Base-by-base conservation (phyloP, 1,139 yeast species). In the Suhomyces kunorum region DNA sequence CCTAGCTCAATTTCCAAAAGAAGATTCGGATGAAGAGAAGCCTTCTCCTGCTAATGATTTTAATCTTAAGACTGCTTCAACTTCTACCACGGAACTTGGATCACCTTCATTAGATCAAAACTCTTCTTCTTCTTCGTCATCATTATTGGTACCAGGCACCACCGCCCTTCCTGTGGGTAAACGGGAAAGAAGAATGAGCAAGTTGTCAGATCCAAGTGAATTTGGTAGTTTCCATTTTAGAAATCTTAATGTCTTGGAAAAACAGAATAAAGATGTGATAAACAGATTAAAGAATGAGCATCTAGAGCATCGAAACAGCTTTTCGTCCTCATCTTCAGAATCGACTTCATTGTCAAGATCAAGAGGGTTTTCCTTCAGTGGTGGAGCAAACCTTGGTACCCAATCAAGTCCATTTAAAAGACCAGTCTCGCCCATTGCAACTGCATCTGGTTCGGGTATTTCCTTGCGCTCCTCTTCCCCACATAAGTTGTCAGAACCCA, bases 191-290 rank as follows among this genome's bases (percentile, higher is more conserved):
- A 60, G 92, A 53, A 74, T 85, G 39, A 71, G 86, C 59, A 69
- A 87, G 48, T 63, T 87, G 45, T 85, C 84, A 38, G 97, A 88
- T 47, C 68, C 74, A 3, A 71, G 79, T 34, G 98, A 90, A 53
- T 94, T 92, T 74, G 99, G 99, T 0, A 83, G 94, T 3, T 94
- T 94, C 61, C 83, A 87, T 46, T 94, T 87, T 63, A 75, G 96
- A 51, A 94, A 94, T 58, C 67, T 94, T 47, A 83, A 92, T 9
- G 94, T 94, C 4, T 71, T 94, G 46, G 98, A 92, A 53, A 87
- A 86, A 55, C 98, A 96, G 13, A 94, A 94, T 56, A 88, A 87
- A 57, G 98, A 90, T 61, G 90, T 87, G 12, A 87, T 94, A 44
- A 87, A 87, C 55, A 69, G 96, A 48, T 74, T 94, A 54, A 87